Evolutionary conservation across 2,329 filamentous ascomycete species (phyloP).

Genomic region (Aspergillus hiratsukae): DNA sequence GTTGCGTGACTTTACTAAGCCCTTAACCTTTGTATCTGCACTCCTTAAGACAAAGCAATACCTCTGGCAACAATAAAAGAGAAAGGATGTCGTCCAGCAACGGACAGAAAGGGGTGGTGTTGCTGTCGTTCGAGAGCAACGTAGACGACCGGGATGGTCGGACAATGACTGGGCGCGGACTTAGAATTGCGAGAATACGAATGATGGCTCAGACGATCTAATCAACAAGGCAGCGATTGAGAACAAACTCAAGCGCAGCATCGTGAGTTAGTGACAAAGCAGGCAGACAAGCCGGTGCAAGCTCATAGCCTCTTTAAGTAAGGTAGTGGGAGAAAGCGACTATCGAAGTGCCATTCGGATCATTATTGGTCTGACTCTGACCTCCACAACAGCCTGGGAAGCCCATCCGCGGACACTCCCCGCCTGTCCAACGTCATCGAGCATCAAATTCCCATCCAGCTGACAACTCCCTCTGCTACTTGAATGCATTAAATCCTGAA

Average conservation of each 20-base stretch:
- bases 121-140: neutral
- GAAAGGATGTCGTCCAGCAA: neutral
- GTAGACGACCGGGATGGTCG: neutral
- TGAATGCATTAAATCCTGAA: neutral
- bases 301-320: neutral
- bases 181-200: conserved; percentile 2
- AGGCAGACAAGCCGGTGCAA: neutral
- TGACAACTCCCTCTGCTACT: neutral
- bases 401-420: neutral
- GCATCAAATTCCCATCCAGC: conserved; percentile 1
- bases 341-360: neutral
- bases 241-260: conserved; percentile 8
- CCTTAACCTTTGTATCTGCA: neutral
- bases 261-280: neutral
- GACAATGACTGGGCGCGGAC: neutral
- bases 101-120: conserved; percentile 1
- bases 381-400: neutral
- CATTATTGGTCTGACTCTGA: conserved; percentile 4
- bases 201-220: conserved; percentile 10
- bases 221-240: neutral
- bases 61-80: neutral
- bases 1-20: conserved; percentile 4
- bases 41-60: neutral
- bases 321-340: neutral
- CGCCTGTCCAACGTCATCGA: conserved; percentile 13